Evolutionary conservation across 129 eudicot species (phyloP).

Genomic region (Escallonia rubra): DNA sequence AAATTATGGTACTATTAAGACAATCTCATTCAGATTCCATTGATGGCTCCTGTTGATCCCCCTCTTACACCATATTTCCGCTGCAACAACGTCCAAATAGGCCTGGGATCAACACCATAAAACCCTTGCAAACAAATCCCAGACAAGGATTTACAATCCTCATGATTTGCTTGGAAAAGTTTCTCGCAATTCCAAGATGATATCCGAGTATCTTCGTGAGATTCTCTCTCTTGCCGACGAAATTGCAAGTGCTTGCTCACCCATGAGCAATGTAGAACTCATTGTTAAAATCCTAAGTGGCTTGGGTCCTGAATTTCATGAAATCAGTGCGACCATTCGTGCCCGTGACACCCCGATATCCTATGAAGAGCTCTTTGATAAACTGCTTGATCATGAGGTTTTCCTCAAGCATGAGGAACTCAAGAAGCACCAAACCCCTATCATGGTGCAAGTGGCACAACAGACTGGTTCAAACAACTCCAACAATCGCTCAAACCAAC

Average conservation of each 20-base stretch:
- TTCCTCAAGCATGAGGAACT: not conserved
- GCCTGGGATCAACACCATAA: too few relatives aligned
- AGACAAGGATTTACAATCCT: too few relatives aligned
- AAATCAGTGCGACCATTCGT: not conserved
- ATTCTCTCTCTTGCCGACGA: not conserved
- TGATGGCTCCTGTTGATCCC: too few relatives aligned
- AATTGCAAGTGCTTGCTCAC: not conserved
- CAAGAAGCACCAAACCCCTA: not conserved
- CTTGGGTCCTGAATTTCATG: not conserved
- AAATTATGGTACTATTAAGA: too few relatives aligned
- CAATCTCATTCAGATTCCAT: too few relatives aligned
- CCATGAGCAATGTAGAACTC: not conserved
- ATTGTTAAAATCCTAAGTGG: not conserved
- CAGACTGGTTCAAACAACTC: not conserved
- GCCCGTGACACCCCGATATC: not conserved
- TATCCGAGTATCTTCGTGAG: too few relatives aligned
- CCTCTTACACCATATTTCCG: too few relatives aligned
- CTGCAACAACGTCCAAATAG: too few relatives aligned
- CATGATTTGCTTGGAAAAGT: not conserved
- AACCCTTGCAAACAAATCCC: too few relatives aligned
- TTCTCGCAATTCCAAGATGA: too few relatives aligned
- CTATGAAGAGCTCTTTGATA: too few relatives aligned
- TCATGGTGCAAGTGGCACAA: not conserved
- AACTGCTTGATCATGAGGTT: too few relatives aligned
- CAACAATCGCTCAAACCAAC: not conserved